Percentiles rank a stretch among this genome's conserved stretches.
Conservation (phyloP, 257 asterid genomes). For the Ehretia macrophylla region DNA sequence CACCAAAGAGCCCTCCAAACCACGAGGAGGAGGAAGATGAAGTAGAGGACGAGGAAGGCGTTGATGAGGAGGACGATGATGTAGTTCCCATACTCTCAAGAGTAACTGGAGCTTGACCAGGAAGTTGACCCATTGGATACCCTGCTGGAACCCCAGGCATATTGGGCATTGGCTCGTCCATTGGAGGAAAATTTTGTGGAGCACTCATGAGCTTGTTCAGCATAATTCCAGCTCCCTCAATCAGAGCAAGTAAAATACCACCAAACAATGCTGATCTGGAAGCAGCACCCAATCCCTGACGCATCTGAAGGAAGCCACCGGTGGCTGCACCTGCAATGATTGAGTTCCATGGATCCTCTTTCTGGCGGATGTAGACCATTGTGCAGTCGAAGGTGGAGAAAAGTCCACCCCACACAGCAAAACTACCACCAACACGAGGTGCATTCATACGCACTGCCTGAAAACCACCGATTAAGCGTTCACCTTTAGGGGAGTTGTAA, state of each 20-base stretch:
- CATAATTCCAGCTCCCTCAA: slow-evolving; percentile 89
- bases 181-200: slow-evolving; percentile 52
- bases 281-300: slow-evolving; percentile 71
- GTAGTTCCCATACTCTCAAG: slow-evolving; percentile 33
- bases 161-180: slow-evolving; percentile 56
- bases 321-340: slow-evolving; percentile 93
- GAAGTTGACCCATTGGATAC: slow-evolving; percentile 53
- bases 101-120: slow-evolving; percentile 57
- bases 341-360: slow-evolving; percentile 94
- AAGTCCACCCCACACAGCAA: slow-evolving; percentile 97
- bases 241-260: slow-evolving; percentile 75
- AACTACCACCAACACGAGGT: slow-evolving; percentile 92
- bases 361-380: slow-evolving; percentile 77
- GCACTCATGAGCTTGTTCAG: slow-evolving; percentile 54
- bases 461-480: slow-evolving; percentile 68
- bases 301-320: slow-evolving; percentile 87
- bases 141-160: slow-evolving; percentile 49
- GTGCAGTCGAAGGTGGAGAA: slow-evolving; percentile 89
- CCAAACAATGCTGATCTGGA: slow-evolving; percentile 72
- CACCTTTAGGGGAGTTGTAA: slow-evolving; percentile 80
- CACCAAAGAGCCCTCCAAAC: slow-evolving; percentile 78
- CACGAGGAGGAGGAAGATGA: slow-evolving; percentile 54
- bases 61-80: slow-evolving; percentile 30
- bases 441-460: slow-evolving; percentile 97
- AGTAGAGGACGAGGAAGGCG: slow-evolving; percentile 17